Evolutionary conservation across 257 asterid species (phyloP).

Genomic region (Solanum paucissectum): DNA sequence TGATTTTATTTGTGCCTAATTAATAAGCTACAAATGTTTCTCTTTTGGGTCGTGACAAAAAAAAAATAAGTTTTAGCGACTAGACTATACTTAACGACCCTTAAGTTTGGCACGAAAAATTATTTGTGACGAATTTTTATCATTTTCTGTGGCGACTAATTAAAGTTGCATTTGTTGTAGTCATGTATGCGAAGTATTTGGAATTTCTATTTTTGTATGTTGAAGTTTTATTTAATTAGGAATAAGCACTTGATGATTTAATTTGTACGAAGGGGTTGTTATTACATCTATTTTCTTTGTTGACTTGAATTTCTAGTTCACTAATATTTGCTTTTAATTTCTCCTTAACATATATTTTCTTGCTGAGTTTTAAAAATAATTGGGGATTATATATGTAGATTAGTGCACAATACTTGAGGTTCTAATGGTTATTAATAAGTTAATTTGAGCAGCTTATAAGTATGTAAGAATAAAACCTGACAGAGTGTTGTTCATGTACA

Average conservation of each 20-base stretch:
- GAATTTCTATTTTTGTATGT: not conserved
- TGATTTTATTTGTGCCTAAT: constrained; percentile 54
- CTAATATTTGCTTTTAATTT: not conserved
- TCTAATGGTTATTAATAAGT: not conserved
- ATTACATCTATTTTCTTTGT: not conserved
- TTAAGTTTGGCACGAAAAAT: not conserved
- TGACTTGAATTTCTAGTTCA: not conserved
- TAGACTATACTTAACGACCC: not conserved
- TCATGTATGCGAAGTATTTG: not conserved
- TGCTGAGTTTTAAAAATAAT: not conserved
- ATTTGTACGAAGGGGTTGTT: not conserved
- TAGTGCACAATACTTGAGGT: not conserved
- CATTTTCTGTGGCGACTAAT: not conserved
- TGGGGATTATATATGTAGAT: no score
- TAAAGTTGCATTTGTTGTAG: not conserved
- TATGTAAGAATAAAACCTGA: not conserved
- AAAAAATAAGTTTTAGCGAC: not conserved
- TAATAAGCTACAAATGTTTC: not conserved
- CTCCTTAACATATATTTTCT: not conserved
- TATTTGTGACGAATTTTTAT: not conserved
- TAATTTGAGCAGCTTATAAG: not conserved
- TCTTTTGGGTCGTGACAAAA: not conserved
- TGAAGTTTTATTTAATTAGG: not conserved
- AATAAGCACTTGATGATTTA: not conserved
- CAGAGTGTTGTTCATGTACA: not conserved